A percentile compares a stretch with the other conserved stretches of the same genome.
Conservation (phyloP, 2,329 filamentous ascomycete species). For the Colletotrichum shisoi region DNA sequence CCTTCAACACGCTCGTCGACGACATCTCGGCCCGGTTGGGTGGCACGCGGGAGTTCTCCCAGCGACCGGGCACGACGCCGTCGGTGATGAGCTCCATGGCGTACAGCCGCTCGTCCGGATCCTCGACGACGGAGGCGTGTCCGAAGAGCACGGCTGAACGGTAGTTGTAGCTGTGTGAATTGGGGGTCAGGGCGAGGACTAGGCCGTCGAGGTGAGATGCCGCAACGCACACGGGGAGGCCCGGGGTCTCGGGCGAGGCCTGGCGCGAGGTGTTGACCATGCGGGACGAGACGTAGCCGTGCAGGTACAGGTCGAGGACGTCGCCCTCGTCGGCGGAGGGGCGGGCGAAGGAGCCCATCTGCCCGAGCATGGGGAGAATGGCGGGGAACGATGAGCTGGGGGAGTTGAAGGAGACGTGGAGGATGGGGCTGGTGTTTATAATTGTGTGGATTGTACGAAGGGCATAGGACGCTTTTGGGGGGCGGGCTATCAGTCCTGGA, state of each 20-base stretch:
- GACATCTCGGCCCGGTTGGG: conserved; percentile 78
- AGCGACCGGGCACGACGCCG: conserved; percentile 72
- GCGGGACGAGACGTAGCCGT: conserved; percentile 82
- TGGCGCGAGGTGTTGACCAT: conserved; percentile 70
- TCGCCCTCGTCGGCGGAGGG: conserved; percentile 69
- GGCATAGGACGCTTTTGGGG: conserved; percentile 70
- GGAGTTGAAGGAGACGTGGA: conserved; percentile 80
- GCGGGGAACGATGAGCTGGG: conserved; percentile 74
- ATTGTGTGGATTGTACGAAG: conserved; percentile 76
- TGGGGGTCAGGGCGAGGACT: conserved; percentile 79
- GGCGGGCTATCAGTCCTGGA: conserved; percentile 19
- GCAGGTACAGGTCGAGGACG: conserved; percentile 78
- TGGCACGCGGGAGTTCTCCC: conserved; percentile 72
- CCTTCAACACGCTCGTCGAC: conserved; percentile 74
- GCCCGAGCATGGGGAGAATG: conserved; percentile 84
- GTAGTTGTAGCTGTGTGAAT: conserved; percentile 87
- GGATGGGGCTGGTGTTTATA: conserved; percentile 75
- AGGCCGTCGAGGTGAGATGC: conserved; percentile 81
- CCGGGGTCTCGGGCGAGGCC: conserved; percentile 47
- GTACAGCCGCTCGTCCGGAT: conserved; percentile 74
- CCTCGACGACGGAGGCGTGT: conserved; percentile 71
- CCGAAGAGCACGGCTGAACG: conserved; percentile 82
- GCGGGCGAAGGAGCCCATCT: conserved; percentile 75
- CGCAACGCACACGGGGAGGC: conserved; percentile 75
- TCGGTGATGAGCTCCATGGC: conserved; percentile 83